Percentiles rank a stretch among this genome's conserved stretches.
phyloP scores from a whole-genome alignment of 1,139 yeast genomes.

The Sugiyamaella novakii region DNA sequence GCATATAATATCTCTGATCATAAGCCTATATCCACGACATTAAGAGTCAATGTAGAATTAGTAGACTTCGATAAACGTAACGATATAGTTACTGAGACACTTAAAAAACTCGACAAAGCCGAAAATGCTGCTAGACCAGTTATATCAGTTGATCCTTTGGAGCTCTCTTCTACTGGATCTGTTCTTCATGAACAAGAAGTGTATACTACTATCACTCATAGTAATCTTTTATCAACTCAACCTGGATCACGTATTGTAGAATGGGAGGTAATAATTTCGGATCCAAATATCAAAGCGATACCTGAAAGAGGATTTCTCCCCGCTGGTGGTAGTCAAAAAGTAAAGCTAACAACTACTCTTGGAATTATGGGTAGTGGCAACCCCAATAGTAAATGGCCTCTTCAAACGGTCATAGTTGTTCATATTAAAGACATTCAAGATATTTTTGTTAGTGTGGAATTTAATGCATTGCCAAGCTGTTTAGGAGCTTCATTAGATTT shows the following conservation, averaged over 20 bases:
- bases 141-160: constrained; percentile 40
- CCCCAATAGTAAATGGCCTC: constrained; percentile 21
- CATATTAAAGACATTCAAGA: constrained; percentile 41
- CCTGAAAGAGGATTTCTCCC: constrained; percentile 35
- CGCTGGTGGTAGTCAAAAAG: constrained; percentile 34
- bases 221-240: constrained; percentile 16
- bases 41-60: constrained; percentile 50
- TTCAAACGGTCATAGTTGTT: constrained; percentile 37
- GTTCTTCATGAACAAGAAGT: constrained; percentile 27
- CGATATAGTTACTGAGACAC: constrained; percentile 41
- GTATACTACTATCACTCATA: constrained; percentile 19
- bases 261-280: constrained; percentile 26
- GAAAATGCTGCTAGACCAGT: constrained; percentile 49
- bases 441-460: constrained; percentile 39
- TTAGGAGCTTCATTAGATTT: constrained; percentile 40
- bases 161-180: constrained; percentile 27
- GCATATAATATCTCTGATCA: constrained; percentile 66
- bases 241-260: constrained; percentile 22
- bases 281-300: constrained; percentile 23
- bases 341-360: constrained; percentile 28
- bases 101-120: constrained; percentile 46
- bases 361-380: constrained; percentile 19
- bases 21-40: constrained; percentile 65
- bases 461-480: constrained; percentile 37
- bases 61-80: constrained; percentile 50